These are phyloP conservation scores for Bertia moriformis DNA, from an alignment of 2,329 filamentous ascomycete genomes.

Conservation along the genomic window DNA sequence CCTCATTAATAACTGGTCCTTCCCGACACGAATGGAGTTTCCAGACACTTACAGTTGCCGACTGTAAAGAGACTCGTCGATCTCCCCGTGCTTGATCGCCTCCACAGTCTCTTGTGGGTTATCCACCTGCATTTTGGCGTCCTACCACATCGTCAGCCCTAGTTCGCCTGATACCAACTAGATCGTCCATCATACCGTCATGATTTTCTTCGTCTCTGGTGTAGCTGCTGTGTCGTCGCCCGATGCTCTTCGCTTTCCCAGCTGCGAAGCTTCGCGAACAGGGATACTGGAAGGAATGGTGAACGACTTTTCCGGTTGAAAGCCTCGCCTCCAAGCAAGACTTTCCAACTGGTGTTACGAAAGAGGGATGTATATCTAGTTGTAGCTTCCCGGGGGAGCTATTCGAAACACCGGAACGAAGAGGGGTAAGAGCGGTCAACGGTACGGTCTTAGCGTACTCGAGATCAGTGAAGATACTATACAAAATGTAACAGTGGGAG, in stretches of 20 bases:
- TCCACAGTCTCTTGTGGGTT: constrained; percentile 39
- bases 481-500: too few species aligned
- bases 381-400: too few species aligned
- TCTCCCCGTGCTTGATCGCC: constrained; percentile 48
- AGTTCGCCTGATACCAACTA: neutral
- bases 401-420: too few species aligned
- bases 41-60: constrained; percentile 39
- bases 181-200: constrained; percentile 22
- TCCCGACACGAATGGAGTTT: too few species aligned
- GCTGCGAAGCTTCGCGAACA: constrained; percentile 26
- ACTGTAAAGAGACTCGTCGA: constrained; percentile 55
- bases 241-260: constrained; percentile 35
- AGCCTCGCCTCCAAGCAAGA: constrained; percentile 26
- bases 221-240: constrained; percentile 23
- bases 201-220: constrained; percentile 34
- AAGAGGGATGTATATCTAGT: too few species aligned
- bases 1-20: too few species aligned
- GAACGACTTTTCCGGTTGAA: constrained; percentile 12
- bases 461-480: too few species aligned
- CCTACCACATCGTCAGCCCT: constrained; percentile 14
- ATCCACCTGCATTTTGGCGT: constrained; percentile 47
- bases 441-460: too few species aligned
- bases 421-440: too few species aligned
- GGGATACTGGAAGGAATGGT: constrained; percentile 24
- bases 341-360: constrained; percentile 15